Base-by-base conservation (phyloP, 2,329 filamentous ascomycete species). In the Stromatinia cepivora region DNA sequence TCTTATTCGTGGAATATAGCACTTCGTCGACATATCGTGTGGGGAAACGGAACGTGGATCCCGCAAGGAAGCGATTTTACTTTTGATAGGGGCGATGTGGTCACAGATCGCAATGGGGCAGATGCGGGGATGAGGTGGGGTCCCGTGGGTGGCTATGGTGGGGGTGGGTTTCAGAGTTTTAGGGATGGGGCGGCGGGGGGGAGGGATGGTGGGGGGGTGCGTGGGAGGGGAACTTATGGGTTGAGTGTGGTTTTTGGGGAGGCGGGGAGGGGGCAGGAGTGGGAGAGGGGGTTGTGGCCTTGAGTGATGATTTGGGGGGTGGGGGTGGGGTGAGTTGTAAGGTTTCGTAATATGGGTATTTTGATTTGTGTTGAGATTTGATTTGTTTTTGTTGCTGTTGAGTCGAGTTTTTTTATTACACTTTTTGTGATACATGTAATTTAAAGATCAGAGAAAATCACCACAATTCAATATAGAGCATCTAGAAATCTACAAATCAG, bases 241-340 rank as follows among this genome's bases (percentile, higher is more conserved):
- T 5, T 70, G 10, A 70, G 64, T 56, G 63, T 66, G 0, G 50
- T 70, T 59, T 70, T 70, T 63, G 69, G 69, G 11, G 28, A 56
- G n/a, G 1, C 46, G 5, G n/a, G 3, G 46, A 10, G 13, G 48
- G 69, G 64, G 15, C 46, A 61, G 45, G 54, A 66, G 48, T 62
- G 66, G 48, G 69, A 68, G 69, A 62, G 34, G 8, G 63, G 64
- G 31, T 34, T 67, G n/a, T 70, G 69, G 69, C 69, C 69, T 62
- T 70, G 45, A 61, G n/a, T n/a, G n/a, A 5, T 34, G 7, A 1
- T 34, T 34, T 34, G 11, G 8, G 10, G 20, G 25, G 3, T 15
- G 13, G 1, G 6, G 2, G 13, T 9, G 22, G 28, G 3, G 28
- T 1, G 22, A 5, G 10, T 7, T 28, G 31, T 1, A 4, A 15